Evolutionary conservation across 169 alveolate species (phyloP).

Genomic region (Plasmodium adleri): DNA sequence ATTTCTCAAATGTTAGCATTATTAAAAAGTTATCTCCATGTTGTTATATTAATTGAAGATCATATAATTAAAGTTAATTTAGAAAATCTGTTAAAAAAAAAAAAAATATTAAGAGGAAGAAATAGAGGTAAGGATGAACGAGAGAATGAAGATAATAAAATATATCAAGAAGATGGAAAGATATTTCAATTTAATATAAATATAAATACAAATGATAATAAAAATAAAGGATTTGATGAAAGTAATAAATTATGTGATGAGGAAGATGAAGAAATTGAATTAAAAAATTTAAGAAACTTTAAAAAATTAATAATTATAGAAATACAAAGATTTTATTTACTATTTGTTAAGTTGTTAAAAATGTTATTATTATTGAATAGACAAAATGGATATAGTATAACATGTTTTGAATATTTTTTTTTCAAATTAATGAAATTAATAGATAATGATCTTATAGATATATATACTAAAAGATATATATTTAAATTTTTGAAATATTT

Average conservation of each 20-base stretch:
- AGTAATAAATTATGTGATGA: not conserved
- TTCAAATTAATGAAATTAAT: slow-evolving; percentile 36
- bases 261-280: slow-evolving; percentile 18
- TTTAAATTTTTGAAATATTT: slow-evolving; percentile 56
- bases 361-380: slow-evolving; percentile 19
- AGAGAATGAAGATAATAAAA: no score
- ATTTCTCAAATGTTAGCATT: slow-evolving; percentile 16
- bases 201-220: no score
- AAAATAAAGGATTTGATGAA: no score
- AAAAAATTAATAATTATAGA: slow-evolving; percentile 40
- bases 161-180: no score
- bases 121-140: no score
- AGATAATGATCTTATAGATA: slow-evolving; percentile 47
- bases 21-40: slow-evolving; percentile 17
- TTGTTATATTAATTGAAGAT: slow-evolving; percentile 39
- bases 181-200: no score
- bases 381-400: slow-evolving; percentile 25
- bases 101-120: not conserved
- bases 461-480: slow-evolving; percentile 23
- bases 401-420: slow-evolving; percentile 55
- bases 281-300: slow-evolving; percentile 32
- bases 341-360: slow-evolving; percentile 49
- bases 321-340: slow-evolving; percentile 52
- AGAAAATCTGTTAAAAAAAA: slow-evolving; percentile 29
- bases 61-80: slow-evolving; percentile 43